Base-by-base conservation (phyloP, 1,284 basidiomycete species). In the Acaromyces ingoldii region DNA sequence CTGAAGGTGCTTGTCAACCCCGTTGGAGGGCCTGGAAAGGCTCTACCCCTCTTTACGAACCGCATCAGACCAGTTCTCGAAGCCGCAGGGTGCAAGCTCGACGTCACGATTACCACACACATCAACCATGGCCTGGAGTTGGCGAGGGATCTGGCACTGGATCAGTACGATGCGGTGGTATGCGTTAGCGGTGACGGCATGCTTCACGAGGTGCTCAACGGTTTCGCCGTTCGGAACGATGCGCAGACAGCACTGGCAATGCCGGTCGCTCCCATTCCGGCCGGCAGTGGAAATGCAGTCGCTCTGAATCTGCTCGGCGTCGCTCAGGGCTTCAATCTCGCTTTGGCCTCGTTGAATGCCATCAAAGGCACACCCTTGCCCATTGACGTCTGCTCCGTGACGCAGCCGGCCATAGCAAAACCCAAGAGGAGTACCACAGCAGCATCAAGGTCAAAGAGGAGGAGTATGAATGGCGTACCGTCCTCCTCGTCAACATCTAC, bases 191-290 rank as follows among this genome's bases (percentile, higher is more conserved):
- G 92, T 0, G 92, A 97, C 72, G 92, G 92, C 4, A 80, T 91
- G 37, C 72, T 91, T 6, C 89, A 92, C 71, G 92, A 97, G 76
- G 80, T 93, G n/a, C 72, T 95, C 69, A 97, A 98, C 70, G 95
- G 92, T 2, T 83, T 96, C 44, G 86, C 88, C 0, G 78, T 82
- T 37, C 85, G 91, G 49, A 72, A 79, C 7, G 82, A 88, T 48
- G 86, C 88, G 0, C 76, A 78, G 17, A 80, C 80, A 40, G 91
- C 90, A 0, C 82, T 97, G 41, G 75, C 77, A 36, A 84, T 85
- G 37, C 89, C 91, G 0, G 77, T 97, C 22, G 85, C 84, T 1
- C 89, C 89, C 1, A 85, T 98, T 60, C 91, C 95, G 1, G 85
- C 88, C 9, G 93, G 92, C 37, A 85, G 84, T 30, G 89, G 86